These are phyloP conservation scores for Magnolia officinalis DNA, from an alignment of 164 flowering plant species.

Conservation along the genomic window DNA sequence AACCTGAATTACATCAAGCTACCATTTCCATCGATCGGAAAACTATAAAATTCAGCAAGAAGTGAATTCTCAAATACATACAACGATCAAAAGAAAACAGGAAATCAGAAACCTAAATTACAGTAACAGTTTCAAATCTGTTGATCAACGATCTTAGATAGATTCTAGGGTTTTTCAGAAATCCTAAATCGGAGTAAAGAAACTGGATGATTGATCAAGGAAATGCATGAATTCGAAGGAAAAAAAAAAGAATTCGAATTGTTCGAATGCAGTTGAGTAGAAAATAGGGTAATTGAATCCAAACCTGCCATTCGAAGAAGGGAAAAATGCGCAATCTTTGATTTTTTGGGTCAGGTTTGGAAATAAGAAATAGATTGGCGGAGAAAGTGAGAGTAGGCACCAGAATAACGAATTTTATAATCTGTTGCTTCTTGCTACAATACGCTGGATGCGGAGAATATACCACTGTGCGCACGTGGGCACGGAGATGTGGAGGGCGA, in stretches of 20 bases:
- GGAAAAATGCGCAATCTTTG: neutral
- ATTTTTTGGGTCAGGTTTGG: neutral
- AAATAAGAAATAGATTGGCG: neutral
- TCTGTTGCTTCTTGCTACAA: no score
- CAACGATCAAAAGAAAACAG: neutral
- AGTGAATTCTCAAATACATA: neutral
- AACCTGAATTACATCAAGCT: neutral
- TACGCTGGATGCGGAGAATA: no score
- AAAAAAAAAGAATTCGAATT: neutral
- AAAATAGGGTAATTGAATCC: neutral
- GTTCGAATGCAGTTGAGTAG: neutral
- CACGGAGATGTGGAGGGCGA: no score
- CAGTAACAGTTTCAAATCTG: neutral
- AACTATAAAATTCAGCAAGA: neutral
- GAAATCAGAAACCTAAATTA: neutral
- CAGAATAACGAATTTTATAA: neutral
- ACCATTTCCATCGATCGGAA: neutral
- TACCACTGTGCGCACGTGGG: no score
- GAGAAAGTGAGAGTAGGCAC: neutral
- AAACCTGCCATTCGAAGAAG: conserved; percentile 3
- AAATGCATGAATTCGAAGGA: neutral
- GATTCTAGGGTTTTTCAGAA: neutral
- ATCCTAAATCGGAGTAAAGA: neutral
- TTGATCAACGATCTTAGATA: neutral
- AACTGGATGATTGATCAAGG: neutral